Conservation (phyloP, 257 asterid genomes). For the Penstemon barbatus region DNA sequence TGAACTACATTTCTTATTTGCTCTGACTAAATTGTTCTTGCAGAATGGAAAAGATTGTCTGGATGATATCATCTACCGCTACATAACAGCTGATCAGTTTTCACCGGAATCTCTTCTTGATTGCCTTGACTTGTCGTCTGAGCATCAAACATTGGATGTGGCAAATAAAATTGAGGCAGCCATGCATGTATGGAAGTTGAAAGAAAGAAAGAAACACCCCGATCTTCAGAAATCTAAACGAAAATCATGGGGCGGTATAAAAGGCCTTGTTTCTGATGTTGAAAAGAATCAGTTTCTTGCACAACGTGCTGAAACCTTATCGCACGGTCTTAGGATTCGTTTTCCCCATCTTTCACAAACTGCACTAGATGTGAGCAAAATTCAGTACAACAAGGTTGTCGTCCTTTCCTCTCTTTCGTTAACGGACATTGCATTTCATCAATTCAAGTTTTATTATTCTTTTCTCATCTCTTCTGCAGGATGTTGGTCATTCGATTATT, state of each 20-base stretch:
- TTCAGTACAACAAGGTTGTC: slow-evolving; percentile 84
- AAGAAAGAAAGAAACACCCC: slow-evolving; percentile 44
- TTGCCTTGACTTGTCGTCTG: slow-evolving; percentile 75
- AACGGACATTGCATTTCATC: not conserved
- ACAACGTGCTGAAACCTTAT: slow-evolving; percentile 78
- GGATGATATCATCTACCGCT: slow-evolving; percentile 79
- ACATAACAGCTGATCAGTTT: slow-evolving; percentile 76
- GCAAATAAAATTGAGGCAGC: slow-evolving; percentile 86
- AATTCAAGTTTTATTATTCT: not conserved
- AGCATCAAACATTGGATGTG: slow-evolving; percentile 65
- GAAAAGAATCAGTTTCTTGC: slow-evolving; percentile 73
- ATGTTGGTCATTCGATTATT: slow-evolving; percentile 41
- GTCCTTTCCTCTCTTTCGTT: not conserved
- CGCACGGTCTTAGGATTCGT: slow-evolving; percentile 66
- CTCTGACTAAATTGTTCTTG: not conserved
- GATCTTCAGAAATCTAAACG: slow-evolving; percentile 21
- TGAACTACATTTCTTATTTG: not conserved
- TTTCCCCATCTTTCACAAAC: slow-evolving; percentile 84
- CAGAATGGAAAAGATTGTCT: slow-evolving; percentile 76
- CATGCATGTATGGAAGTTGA: slow-evolving; percentile 60
- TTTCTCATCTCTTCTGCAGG: slow-evolving; percentile 35
- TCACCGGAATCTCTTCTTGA: slow-evolving; percentile 82
- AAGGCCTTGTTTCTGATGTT: slow-evolving; percentile 73
- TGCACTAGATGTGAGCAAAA: slow-evolving; percentile 72
- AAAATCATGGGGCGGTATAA: slow-evolving; percentile 30